phyloP scores from a whole-genome alignment of 2,329 filamentous ascomycete species.

The Sarocladium strictum region DNA sequence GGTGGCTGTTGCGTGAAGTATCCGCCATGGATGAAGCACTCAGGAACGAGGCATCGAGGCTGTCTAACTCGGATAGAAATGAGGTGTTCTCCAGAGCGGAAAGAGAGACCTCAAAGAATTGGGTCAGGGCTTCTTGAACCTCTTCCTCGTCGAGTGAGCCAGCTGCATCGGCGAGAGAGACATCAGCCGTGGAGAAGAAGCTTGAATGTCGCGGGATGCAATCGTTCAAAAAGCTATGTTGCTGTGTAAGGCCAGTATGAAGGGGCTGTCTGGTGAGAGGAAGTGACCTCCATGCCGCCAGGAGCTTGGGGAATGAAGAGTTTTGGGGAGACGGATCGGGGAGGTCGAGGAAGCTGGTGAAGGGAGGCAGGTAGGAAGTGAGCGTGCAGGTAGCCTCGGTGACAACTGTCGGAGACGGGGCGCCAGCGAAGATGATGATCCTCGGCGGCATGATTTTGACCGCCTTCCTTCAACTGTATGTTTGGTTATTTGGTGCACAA shows the following conservation, averaged over 20 bases:
- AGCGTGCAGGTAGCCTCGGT: constrained; percentile 24
- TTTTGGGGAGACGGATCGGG: neutral
- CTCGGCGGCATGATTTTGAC: constrained; percentile 18
- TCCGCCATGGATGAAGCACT: constrained; percentile 16
- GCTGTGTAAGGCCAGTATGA: constrained; percentile 47
- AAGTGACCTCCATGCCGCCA: constrained; percentile 49
- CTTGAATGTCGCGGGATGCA: constrained; percentile 24
- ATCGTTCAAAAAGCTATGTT: constrained; percentile 27
- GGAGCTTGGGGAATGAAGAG: constrained; percentile 22
- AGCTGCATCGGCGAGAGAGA: constrained; percentile 24
- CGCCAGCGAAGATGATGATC: constrained; percentile 33
- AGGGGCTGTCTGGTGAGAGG: constrained; percentile 40
- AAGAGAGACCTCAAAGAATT: constrained; percentile 76
- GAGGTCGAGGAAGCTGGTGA: constrained; percentile 21
- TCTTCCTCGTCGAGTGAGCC: constrained; percentile 24
- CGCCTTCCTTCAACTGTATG: too few relatives aligned
- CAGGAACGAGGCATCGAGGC: constrained; percentile 16
- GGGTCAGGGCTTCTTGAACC: constrained; percentile 39
- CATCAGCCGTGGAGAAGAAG: constrained; percentile 42
- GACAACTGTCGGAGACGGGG: constrained; percentile 25
- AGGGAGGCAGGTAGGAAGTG: constrained; percentile 18
- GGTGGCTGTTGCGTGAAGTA: constrained; percentile 19
- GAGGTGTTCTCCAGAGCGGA: constrained; percentile 55
- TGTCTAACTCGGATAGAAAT: constrained; percentile 48
- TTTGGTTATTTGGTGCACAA: too few relatives aligned